Conservation (phyloP, 2,329 filamentous ascomycete species). For the Xylariaceae sp. region DNA sequence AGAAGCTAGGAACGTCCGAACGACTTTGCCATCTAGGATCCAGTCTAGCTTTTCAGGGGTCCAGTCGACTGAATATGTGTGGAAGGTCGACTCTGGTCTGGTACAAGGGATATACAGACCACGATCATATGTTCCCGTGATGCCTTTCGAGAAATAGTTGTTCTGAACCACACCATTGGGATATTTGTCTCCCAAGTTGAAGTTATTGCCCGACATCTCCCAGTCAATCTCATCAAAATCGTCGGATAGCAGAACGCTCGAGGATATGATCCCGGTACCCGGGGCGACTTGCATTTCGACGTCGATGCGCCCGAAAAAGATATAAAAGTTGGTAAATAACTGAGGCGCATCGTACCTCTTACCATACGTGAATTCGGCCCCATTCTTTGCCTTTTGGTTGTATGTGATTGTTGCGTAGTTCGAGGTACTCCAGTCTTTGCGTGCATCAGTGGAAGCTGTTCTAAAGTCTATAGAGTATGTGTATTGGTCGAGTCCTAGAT, state of each 20-base stretch:
- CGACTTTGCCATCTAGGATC: slow-evolving; percentile 17
- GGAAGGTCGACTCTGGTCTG: slow-evolving; percentile 15
- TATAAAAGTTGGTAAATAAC: slow-evolving; percentile 19
- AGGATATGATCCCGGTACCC: slow-evolving; percentile 17
- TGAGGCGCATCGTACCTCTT: slow-evolving; percentile 17
- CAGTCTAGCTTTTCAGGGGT: slow-evolving; percentile 13
- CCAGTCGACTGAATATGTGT: slow-evolving; percentile 23
- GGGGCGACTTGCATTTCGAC: slow-evolving; percentile 20
- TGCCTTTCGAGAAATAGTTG: slow-evolving; percentile 15
- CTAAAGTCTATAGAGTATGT: slow-evolving; percentile 20
- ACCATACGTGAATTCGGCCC: slow-evolving; percentile 17
- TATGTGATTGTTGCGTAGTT: slow-evolving; percentile 18
- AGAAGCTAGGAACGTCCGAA: slow-evolving; percentile 11
- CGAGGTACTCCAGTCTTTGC: slow-evolving; percentile 15
- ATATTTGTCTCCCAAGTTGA: slow-evolving; percentile 12
- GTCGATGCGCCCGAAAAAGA: slow-evolving; percentile 17
- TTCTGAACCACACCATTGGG: slow-evolving; percentile 16
- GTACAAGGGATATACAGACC: slow-evolving; percentile 7
- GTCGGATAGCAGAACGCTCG: slow-evolving; percentile 17
- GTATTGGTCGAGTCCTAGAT: slow-evolving; percentile 11
- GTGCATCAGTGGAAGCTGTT: slow-evolving; percentile 3
- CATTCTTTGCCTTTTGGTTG: slow-evolving; percentile 13
- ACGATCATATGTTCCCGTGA: slow-evolving; percentile 13
- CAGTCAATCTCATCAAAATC: slow-evolving; percentile 22
- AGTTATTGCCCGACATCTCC: slow-evolving; percentile 22